A percentile compares a stretch with the other conserved stretches of the same genome.
Conservation (phyloP, 768 basidiomycete species). For the Auriscalpium orientale region DNA sequence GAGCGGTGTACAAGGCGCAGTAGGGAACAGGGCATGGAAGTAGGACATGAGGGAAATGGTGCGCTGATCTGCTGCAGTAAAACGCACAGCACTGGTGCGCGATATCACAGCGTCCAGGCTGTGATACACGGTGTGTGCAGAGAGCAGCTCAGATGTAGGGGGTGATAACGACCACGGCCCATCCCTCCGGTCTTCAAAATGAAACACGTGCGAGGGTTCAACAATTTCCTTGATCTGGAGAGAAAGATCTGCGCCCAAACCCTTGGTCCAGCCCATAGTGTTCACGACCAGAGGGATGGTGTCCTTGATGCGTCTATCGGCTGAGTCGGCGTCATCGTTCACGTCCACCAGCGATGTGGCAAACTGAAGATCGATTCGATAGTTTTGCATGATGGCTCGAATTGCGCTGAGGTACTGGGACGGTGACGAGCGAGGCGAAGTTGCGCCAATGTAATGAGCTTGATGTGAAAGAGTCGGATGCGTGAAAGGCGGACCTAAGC, state of each 20-base stretch:
- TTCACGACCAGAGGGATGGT: conserved; percentile 83
- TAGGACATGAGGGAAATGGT: conserved; percentile 68
- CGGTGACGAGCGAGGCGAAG: conserved; percentile 72
- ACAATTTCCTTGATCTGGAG: conserved; percentile 59
- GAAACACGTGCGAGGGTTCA: conserved; percentile 54
- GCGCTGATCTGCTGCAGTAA: conserved; percentile 63
- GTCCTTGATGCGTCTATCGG: conserved; percentile 39
- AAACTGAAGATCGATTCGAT: conserved; percentile 60
- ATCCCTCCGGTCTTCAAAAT: conserved; percentile 25
- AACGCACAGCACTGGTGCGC: conserved; percentile 34
- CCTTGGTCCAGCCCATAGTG: conserved; percentile 96
- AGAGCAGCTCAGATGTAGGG: neutral
- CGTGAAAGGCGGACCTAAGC: conserved; percentile 77
- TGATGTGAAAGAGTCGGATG: conserved; percentile 64
- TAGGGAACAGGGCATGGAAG: conserved; percentile 49
- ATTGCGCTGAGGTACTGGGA: conserved; percentile 68
- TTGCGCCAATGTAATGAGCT: conserved; percentile 78
- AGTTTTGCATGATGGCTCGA: conserved; percentile 56
- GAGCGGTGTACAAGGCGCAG: conserved; percentile 18
- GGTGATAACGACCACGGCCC: neutral
- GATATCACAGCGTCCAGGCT: conserved; percentile 41
- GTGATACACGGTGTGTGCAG: neutral
- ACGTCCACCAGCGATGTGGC: conserved; percentile 23
- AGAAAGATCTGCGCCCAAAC: conserved; percentile 79
- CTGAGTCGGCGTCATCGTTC: conserved; percentile 20